These are phyloP conservation scores for Paspalum notatum DNA, from an alignment of 176 grass and related monocot genomes.

Conservation along the genomic window DNA sequence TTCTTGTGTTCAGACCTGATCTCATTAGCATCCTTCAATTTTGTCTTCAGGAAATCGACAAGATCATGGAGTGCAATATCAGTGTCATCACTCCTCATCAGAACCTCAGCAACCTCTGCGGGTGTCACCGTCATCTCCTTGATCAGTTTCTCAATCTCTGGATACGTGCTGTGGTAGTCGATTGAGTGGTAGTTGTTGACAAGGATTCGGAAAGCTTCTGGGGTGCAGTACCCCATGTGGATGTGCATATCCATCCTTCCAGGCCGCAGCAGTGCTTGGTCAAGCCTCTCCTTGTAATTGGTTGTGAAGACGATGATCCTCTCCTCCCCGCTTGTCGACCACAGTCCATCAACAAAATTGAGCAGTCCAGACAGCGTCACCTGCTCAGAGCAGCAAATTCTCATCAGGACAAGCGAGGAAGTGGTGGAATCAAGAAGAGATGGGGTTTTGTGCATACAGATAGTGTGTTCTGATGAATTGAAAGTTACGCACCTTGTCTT, in stretches of 20 bases:
- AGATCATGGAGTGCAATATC: slow-evolving; percentile 49
- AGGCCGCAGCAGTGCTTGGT: slow-evolving; percentile 70
- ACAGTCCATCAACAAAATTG: slow-evolving; percentile 86
- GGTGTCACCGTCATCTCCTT: slow-evolving; percentile 58
- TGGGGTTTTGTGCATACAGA: not conserved
- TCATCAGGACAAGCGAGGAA: slow-evolving; percentile 14
- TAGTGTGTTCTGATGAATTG: not conserved
- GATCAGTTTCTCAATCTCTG: slow-evolving; percentile 63
- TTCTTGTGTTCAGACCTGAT: slow-evolving; percentile 24
- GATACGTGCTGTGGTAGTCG: slow-evolving; percentile 46
- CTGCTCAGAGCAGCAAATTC: slow-evolving; percentile 39
- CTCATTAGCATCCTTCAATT: slow-evolving; percentile 40
- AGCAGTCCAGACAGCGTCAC: slow-evolving; percentile 81
- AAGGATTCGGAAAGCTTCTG: slow-evolving; percentile 63
- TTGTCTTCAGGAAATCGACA: slow-evolving; percentile 48
- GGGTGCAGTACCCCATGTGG: slow-evolving; percentile 82
- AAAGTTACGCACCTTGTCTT: slow-evolving; percentile 50
- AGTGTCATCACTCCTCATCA: slow-evolving; percentile 66
- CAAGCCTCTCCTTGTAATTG: slow-evolving; percentile 82
- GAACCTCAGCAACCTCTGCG: slow-evolving; percentile 61
- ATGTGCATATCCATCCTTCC: slow-evolving; percentile 98
- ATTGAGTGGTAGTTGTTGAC: slow-evolving; percentile 68
- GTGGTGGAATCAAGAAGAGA: not conserved
- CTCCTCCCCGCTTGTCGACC: slow-evolving; percentile 84
- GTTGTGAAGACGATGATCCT: slow-evolving; percentile 89